Evolutionary conservation across 257 asterid species (phyloP).

Genomic region (Parsonsia alboflavescens): DNA sequence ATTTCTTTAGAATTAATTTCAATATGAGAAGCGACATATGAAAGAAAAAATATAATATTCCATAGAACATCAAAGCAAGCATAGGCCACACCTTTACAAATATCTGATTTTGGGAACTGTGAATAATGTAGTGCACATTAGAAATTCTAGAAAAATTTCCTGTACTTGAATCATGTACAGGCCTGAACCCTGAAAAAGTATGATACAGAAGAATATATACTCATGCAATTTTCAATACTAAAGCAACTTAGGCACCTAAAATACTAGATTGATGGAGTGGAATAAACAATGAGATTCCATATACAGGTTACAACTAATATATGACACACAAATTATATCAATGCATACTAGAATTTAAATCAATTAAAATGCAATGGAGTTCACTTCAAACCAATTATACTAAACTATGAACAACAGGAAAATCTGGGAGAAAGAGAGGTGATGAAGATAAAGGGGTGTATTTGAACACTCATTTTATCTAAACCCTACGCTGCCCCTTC

Average conservation of each 20-base stretch:
- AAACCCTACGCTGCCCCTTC: no score
- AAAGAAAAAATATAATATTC: not conserved
- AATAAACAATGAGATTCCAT: not conserved
- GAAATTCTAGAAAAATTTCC: not conserved
- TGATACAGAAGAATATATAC: no score
- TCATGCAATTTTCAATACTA: no score
- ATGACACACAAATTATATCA: not conserved
- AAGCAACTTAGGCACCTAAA: no score
- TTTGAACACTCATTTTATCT: no score
- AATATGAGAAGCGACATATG: not conserved
- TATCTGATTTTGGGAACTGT: not conserved
- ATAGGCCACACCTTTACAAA: no score
- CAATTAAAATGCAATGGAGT: not conserved
- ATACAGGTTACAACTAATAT: not conserved
- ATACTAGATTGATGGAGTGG: no score
- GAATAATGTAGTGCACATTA: not conserved
- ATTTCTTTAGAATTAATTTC: not conserved
- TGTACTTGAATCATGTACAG: no score
- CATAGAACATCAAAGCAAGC: not conserved
- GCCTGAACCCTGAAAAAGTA: no score
- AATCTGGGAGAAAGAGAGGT: no score
- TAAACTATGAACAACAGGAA: not conserved
- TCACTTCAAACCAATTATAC: not conserved
- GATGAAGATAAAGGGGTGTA: no score
- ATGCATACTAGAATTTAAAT: not conserved